Evolutionary conservation across 495 filamentous ascomycete species (phyloP).

Genomic region (Podospora fimiseda): DNA sequence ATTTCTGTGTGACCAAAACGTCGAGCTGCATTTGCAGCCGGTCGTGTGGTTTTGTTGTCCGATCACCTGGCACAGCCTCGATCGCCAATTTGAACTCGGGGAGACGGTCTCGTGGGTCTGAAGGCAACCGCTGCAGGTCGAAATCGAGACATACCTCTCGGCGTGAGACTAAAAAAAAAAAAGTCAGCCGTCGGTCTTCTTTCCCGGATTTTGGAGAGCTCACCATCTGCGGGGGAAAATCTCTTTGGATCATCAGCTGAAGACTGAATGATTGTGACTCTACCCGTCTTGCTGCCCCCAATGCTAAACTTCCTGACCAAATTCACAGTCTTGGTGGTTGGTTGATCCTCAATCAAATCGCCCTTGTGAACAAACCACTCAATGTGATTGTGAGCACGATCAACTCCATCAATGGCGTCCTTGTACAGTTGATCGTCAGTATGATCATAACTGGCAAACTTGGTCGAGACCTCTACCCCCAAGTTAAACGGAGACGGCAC

Average conservation of each 20-base stretch:
- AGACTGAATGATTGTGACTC: neutral
- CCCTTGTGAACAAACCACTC: slow-evolving; percentile 11
- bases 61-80: no score
- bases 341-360: slow-evolving; percentile 6
- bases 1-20: no score
- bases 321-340: neutral
- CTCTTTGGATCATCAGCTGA: neutral
- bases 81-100: no score
- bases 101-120: no score
- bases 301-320: neutral
- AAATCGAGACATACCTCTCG: no score
- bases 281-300: neutral
- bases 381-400: slow-evolving; percentile 1
- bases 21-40: no score
- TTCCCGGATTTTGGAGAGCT: no score
- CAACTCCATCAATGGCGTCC: slow-evolving; percentile 2
- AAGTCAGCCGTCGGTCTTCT: no score
- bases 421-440: neutral
- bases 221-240: neutral
- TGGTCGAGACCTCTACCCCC: slow-evolving; percentile 3
- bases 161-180: no score
- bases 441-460: slow-evolving; percentile 4
- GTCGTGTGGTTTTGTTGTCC: no score
- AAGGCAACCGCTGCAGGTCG: no score
- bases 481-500: slow-evolving; percentile 7